These are phyloP conservation scores for Fusarium setosum DNA, from an alignment of 2,329 filamentous ascomycete genomes.

Conservation along the genomic window DNA sequence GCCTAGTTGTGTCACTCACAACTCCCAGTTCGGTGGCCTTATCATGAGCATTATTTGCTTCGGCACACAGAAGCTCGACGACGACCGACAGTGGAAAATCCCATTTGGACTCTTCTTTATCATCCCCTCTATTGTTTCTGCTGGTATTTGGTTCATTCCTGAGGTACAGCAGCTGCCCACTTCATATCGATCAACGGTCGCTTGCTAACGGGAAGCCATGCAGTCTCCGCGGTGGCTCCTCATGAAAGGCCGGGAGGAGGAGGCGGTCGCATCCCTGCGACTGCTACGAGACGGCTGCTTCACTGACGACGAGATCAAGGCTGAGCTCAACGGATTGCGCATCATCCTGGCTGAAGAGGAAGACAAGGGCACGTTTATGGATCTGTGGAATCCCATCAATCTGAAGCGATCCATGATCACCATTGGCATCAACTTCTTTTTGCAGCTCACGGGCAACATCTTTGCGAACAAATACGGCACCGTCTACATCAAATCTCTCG, in stretches of 20 bases:
- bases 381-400: slow-evolving; percentile 21
- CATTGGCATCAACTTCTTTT: slow-evolving; percentile 45
- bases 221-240: slow-evolving; percentile 45
- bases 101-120: slow-evolving; percentile 48
- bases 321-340: slow-evolving; percentile 21
- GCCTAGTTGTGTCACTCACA: not conserved
- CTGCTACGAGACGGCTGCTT: slow-evolving; percentile 36
- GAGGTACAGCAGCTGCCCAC: not conserved
- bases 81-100: slow-evolving; percentile 47
- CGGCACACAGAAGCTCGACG: slow-evolving; percentile 41
- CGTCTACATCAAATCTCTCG: slow-evolving; percentile 43
- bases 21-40: slow-evolving; percentile 22
- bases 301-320: slow-evolving; percentile 35
- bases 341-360: slow-evolving; percentile 35
- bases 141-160: slow-evolving; percentile 45
- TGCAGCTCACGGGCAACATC: slow-evolving; percentile 44
- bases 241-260: slow-evolving; percentile 38
- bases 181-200: not conserved
- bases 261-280: slow-evolving; percentile 36
- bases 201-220: too few relatives aligned
- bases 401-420: slow-evolving; percentile 40
- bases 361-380: slow-evolving; percentile 33
- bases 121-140: slow-evolving; percentile 44
- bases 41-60: slow-evolving; percentile 39
- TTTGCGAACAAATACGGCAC: slow-evolving; percentile 47